Evolutionary conservation across 345 rosid genomes (phyloP), one percentile per base, ranked within the genome.

Genomic region (Kandelia obovata): DNA sequence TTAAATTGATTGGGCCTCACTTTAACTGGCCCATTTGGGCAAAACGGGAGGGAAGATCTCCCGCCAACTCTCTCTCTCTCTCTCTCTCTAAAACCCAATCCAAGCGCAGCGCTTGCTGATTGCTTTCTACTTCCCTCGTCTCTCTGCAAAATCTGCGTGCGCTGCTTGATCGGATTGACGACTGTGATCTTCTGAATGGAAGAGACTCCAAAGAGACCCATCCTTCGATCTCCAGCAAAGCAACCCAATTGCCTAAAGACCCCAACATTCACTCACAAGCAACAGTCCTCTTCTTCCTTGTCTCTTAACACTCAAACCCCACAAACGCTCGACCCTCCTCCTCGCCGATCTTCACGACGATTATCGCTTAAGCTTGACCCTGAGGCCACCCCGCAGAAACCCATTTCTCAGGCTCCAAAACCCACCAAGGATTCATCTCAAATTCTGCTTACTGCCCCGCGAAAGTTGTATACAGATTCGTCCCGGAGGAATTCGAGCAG

Each of bases 241-340:
- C 70, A 58, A 21, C 52, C 67, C 57, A 74, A 57, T 25, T 10
- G 59, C 28, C 26, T 9, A 21, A 16, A 56, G 59, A 56, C 16
- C 17, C 26, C 59, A 56, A 25, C 31, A 25, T 56, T 25, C 59
- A 56, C 26, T 25, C 30, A 17, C 31, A 56, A 56, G 4, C 59
- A 25, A 26, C 67, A 75, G 35, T 19, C 73, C 39, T 73, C 80
- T 27, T 53, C 84, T 25, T 64, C 81, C 30, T 19, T 73, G 13
- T 66, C 66, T 4, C 64, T 73, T 61, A 70, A 86, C 66, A 89
- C 94, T 2, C 73, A 77, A 69, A 87, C 92, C 31, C 89, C 94
- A 10, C 74, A 52, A 30, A 34, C 84, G 0, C 67, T 53, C 0
- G 76, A 79, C 20, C 83, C 71, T 67, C 83, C 71, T 67, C 76